Evolutionary conservation across 345 rosid genomes (phyloP), one percentile per base, ranked within the genome.

Genomic region (Salix koriyanagi): DNA sequence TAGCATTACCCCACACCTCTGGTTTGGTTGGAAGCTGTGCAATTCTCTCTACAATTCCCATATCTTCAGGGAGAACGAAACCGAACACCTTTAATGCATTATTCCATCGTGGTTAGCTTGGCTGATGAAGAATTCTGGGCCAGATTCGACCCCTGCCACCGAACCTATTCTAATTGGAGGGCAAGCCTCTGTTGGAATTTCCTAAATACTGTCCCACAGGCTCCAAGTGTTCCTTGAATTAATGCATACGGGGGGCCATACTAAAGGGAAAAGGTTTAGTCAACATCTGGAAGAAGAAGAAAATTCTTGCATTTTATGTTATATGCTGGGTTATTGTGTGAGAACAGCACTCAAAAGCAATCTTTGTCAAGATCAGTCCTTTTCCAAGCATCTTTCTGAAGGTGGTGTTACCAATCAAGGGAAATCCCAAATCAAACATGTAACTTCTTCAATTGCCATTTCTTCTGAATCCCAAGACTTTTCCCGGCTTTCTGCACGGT

Each of bases 101-200:
- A 77, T 81, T 85, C 96, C 99, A 11, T 75, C 72, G 61, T 95
- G 96, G 85, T 91, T 89, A 6, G 91, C 94, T 46, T 92, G 83
- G 86, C 98, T 96, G 79, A 93, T 81, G 72, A 96, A 90, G 86
- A 96, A 96, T 76, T 91, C 99, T 6, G 99, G 99, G 1, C 94
- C 98, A 15, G 93, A 89, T 54, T 90, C 92, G 1, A 88, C 86
- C 98, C 97, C 90, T 0, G 97, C 99, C 58, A 95, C 91, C 6
- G 93, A 89, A 60, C 99, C 98, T 76, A 93, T 87, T 75, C 68
- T 87, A 82, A 96, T 67, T 58, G 79, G 85, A 26, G 92, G 96
- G 68, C 96, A 89, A 56, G 79, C 88, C 83, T 93, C 99, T 26
- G 78, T 83, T 2, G 88, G 91, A 68, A 91, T 85, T 25, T 79